Evolutionary conservation across 768 basidiomycete genomes (phyloP).

Genomic region (Atractiella rhizophila): DNA sequence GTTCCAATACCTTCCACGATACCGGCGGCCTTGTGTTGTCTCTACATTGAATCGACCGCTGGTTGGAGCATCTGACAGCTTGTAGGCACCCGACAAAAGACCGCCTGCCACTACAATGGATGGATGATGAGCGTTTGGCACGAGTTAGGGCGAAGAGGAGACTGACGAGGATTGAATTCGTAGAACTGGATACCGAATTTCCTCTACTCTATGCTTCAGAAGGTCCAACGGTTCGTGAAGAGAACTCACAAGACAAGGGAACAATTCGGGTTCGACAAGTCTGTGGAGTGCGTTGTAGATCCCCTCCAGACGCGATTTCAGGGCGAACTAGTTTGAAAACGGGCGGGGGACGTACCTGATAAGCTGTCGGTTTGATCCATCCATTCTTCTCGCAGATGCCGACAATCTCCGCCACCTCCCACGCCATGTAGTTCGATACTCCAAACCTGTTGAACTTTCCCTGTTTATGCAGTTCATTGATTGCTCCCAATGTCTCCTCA

Average conservation of each 20-base stretch:
- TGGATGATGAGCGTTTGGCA: no score
- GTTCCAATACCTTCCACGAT: neutral
- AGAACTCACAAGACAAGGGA: neutral
- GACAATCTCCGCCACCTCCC: constrained; percentile 3
- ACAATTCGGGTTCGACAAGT: neutral
- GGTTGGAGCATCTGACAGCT: neutral
- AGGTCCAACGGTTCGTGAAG: neutral
- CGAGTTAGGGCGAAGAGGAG: no score
- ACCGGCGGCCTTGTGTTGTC: neutral
- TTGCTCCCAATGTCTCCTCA: constrained; percentile 1
- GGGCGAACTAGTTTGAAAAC: neutral
- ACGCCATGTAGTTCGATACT: constrained; percentile 1
- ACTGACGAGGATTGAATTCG: neutral
- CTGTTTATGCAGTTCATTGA: constrained; percentile 2
- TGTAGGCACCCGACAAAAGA: neutral
- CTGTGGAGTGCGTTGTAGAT: neutral
- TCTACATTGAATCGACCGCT: neutral
- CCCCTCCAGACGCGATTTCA: neutral
- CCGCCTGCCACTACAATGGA: neutral
- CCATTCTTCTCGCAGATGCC: constrained; percentile 2
- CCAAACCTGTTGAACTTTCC: constrained; percentile 3
- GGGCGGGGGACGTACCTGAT: neutral
- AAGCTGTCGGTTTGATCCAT: constrained; percentile 3
- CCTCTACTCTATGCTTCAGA: neutral
- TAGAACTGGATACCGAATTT: neutral